A percentile compares a stretch with the other conserved stretches of the same genome.
Conservation (phyloP, 2,329 filamentous ascomycete genomes). For the Fusarium decemcellulare region DNA sequence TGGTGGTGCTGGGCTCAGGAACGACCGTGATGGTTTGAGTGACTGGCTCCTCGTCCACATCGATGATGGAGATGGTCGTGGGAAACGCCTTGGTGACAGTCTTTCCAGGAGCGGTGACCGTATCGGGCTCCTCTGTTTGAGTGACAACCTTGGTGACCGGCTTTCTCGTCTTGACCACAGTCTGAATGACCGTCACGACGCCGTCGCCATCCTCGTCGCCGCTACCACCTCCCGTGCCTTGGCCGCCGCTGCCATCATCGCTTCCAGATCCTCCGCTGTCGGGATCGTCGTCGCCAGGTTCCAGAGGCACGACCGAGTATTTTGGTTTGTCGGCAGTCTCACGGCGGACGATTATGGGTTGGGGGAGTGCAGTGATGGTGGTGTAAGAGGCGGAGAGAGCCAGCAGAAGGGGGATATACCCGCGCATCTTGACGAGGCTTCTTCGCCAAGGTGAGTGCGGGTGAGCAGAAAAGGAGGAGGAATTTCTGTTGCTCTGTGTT, state of each 20-base stretch:
- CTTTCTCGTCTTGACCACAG: conserved; percentile 48
- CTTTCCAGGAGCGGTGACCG: conserved; percentile 45
- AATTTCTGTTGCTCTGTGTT: not conserved
- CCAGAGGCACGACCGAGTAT: conserved; percentile 58
- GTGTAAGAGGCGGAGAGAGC: conserved; percentile 49
- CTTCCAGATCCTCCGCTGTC: conserved; percentile 38
- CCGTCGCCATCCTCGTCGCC: conserved; percentile 34
- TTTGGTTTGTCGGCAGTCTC: conserved; percentile 46
- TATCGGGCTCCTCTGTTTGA: conserved; percentile 44
- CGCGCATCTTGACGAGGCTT: conserved; percentile 49
- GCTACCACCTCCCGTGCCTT: conserved; percentile 26
- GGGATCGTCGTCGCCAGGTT: conserved; percentile 48
- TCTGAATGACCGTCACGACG: conserved; percentile 53
- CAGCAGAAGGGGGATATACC: conserved; percentile 47
- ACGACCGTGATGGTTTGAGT: conserved; percentile 50
- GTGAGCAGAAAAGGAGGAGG: not conserved
- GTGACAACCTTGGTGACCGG: conserved; percentile 48
- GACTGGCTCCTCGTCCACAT: conserved; percentile 40
- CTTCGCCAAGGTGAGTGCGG: conserved; percentile 18
- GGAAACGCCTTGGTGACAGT: conserved; percentile 46
- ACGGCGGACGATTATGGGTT: conserved; percentile 42
- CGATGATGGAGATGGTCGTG: conserved; percentile 52
- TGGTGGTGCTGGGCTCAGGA: conserved; percentile 26
- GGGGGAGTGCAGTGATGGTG: conserved; percentile 48
- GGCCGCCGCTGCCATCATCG: conserved; percentile 31